Conservation (phyloP, 805 yeast genomes). For the Zygosaccharomyces rouxii region DNA sequence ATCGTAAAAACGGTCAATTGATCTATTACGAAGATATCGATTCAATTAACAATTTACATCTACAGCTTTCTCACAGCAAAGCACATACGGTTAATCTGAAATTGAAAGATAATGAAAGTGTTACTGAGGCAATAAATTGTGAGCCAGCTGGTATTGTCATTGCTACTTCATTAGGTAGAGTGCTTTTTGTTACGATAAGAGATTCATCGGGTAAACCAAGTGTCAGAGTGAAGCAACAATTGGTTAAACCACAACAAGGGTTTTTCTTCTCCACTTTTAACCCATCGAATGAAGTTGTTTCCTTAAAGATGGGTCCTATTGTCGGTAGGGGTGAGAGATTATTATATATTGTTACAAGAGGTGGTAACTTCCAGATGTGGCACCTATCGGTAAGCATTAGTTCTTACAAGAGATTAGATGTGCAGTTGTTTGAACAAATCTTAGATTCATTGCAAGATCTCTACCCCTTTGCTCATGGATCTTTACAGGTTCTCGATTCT, state of each 20-base stretch:
- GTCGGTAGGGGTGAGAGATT: constrained; percentile 48
- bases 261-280: constrained; percentile 32
- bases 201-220: constrained; percentile 64
- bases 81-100: constrained; percentile 25
- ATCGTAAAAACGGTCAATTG: constrained; percentile 53
- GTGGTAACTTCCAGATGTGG: constrained; percentile 48
- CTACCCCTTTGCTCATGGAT: constrained; percentile 49
- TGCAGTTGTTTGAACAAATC: constrained; percentile 36
- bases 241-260: constrained; percentile 35
- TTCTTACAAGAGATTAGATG: constrained; percentile 38
- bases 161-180: constrained; percentile 67
- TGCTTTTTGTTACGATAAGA: constrained; percentile 55
- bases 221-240: constrained; percentile 25
- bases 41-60: constrained; percentile 29
- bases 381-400: constrained; percentile 41
- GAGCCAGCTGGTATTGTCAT: constrained; percentile 73
- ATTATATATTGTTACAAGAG: constrained; percentile 38
- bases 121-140: constrained; percentile 53
- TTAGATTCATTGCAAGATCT: constrained; percentile 41
- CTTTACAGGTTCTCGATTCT: constrained; percentile 58
- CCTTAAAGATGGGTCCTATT: constrained; percentile 52
- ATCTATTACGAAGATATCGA: constrained; percentile 72
- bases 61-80: constrained; percentile 27
- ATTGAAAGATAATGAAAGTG: constrained; percentile 42
- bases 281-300: constrained; percentile 43